Conservation (phyloP, 495 filamentous ascomycete species). For the Chaetomium tenue region DNA sequence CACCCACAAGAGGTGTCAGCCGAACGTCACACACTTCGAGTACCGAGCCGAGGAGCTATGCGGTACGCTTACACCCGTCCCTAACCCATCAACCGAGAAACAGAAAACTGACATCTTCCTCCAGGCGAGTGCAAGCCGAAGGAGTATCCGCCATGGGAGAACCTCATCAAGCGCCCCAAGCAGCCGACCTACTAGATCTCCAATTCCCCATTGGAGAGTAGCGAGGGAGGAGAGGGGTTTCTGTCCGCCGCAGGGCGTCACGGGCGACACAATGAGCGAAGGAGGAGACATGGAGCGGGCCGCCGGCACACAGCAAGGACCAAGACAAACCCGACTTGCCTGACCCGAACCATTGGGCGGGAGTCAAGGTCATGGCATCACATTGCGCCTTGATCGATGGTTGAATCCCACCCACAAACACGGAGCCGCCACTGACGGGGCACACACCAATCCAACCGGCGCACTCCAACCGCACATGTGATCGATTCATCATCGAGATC, state of each 20-base stretch:
- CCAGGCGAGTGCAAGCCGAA: slow-evolving; percentile 42
- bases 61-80: slow-evolving; percentile 29
- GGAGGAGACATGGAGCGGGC: background rate
- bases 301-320: background rate
- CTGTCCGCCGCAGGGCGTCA: background rate
- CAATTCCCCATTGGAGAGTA: background rate
- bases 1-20: slow-evolving; percentile 44
- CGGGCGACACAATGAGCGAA: background rate
- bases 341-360: background rate
- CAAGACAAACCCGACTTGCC: background rate
- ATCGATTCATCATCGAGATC: no score
- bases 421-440: no score
- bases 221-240: background rate
- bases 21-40: slow-evolving; percentile 44
- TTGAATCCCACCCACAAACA: no score
- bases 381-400: no score
- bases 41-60: slow-evolving; percentile 38
- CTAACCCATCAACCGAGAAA: background rate
- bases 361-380: no score
- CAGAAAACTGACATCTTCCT: slow-evolving; percentile 17
- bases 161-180: slow-evolving; percentile 43
- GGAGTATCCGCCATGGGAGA: slow-evolving; percentile 38
- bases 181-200: slow-evolving; percentile 28
- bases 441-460: no score
- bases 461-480: no score